Conservation (phyloP, 2,329 filamentous ascomycete species). For the Fusarium hainanense region DNA sequence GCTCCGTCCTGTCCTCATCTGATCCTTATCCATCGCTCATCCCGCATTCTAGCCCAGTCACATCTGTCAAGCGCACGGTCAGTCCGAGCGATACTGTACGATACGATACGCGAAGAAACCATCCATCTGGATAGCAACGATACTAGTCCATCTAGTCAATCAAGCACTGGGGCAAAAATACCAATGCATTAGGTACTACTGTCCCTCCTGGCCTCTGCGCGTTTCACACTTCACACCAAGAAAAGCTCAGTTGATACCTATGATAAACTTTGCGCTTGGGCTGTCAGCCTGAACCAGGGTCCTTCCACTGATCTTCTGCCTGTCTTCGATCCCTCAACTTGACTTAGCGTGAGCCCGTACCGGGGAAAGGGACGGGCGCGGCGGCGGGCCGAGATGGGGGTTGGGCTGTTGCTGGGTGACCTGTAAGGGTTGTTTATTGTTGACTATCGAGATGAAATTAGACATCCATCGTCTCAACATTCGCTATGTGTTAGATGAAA, state of each 20-base stretch:
- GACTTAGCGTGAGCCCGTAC: constrained; percentile 23
- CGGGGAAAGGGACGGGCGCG: constrained; percentile 19
- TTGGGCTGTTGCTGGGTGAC: constrained; percentile 19
- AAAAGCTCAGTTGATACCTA: background rate
- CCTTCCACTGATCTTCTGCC: constrained; percentile 13
- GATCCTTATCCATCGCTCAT: background rate
- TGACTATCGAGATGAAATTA: constrained; percentile 21
- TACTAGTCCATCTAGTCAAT: background rate
- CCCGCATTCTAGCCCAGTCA: constrained; percentile 2
- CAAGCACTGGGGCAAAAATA: background rate
- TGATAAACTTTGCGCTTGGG: constrained; percentile 15
- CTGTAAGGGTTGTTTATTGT: constrained; percentile 20
- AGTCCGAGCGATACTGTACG: constrained; percentile 4
- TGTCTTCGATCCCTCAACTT: constrained; percentile 12
- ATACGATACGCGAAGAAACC: constrained; percentile 2
- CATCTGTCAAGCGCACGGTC: constrained; percentile 2
- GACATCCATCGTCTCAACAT: background rate
- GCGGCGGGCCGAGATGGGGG: constrained; percentile 28
- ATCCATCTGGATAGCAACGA: background rate
- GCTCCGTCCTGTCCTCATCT: background rate
- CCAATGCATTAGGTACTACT: background rate
- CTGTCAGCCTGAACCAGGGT: constrained; percentile 11
- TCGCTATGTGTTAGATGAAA: constrained; percentile 3
- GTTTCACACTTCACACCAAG: background rate
- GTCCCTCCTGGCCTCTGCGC: constrained; percentile 3